Base-by-base conservation (phyloP, 2,329 filamentous ascomycete species). In the Xylaria sp. region DNA sequence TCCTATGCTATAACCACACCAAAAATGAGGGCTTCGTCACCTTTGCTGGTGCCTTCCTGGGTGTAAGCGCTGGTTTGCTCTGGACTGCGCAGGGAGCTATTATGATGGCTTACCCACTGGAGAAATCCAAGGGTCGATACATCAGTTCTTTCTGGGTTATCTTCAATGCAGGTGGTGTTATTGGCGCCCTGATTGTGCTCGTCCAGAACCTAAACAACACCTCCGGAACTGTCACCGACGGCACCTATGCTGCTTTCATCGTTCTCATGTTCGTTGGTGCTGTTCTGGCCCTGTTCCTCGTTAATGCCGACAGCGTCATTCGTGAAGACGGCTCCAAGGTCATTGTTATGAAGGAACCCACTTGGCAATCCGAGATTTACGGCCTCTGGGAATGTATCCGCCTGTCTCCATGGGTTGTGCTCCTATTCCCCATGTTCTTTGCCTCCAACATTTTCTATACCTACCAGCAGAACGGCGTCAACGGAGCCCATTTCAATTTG, bases 71-170 rank as follows among this genome's bases (percentile, higher is more conserved):
- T 55, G 92, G 91, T 77, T 84, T 95, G 47, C 84, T 96, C 44
- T 96, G 93, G 93, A 91, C 91, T 40, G 93, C 91, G 0, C 92
- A 95, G 81, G 92, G 93, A 68, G 90, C 92, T 68, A 93, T 95
- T 77, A 94, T 95, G 91, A 95, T 97, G 89, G 90, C 92, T 48
- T 97, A 97, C 79, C 94, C 94, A 1, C 84, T 87, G 23, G 94
- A 97, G 81, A 81, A 88, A 40, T 88, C 89, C 72, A 97, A 97
- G 85, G 94, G 94, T 53, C 90, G 91, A 68, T 97, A 94, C 80
- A 97, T 97, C 79, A 92, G 92, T 69, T 90, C 90, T 83, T 97
- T 97, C 82, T 97, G 94, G 94, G 90, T 94, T 79, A 97, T 98
- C 76, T 98, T 97, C 86, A 97, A 97, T 81, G 81, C 94, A 68